phyloP scores from a whole-genome alignment of 164 flowering plant species.

The Chimonanthus salicifolius region DNA sequence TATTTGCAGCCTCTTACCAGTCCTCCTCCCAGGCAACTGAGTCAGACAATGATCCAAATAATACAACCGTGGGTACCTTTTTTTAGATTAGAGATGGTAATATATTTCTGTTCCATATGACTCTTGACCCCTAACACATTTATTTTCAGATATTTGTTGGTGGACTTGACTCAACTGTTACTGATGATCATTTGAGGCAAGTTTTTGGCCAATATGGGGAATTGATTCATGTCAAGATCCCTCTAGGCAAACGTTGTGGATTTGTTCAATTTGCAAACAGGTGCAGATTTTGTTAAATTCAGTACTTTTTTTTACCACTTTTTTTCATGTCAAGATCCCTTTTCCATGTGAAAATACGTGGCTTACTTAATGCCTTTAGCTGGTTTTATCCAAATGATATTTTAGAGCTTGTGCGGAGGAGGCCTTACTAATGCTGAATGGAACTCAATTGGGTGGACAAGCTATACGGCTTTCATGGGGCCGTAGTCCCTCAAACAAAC shows the following conservation, averaged over 20 bases:
- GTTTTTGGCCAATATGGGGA: slow-evolving; percentile 68
- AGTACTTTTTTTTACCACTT: too few species aligned
- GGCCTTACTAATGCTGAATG: slow-evolving; percentile 62
- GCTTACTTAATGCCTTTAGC: not conserved
- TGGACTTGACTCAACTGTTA: slow-evolving; percentile 61
- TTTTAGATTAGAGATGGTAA: slow-evolving; percentile 4
- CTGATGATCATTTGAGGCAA: slow-evolving; percentile 67
- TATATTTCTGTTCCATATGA: not conserved
- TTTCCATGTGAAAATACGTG: not conserved
- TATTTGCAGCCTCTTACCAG: slow-evolving; percentile 68
- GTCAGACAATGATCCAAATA: slow-evolving; percentile 75
- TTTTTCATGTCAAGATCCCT: not conserved
- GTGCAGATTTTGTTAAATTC: slow-evolving; percentile 22
- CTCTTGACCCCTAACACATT: slow-evolving; percentile 10
- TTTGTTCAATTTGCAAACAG: slow-evolving; percentile 87
- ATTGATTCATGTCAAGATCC: slow-evolving; percentile 78
- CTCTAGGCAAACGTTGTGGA: slow-evolving; percentile 83
- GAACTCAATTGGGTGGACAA: slow-evolving; percentile 62
- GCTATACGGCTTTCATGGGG: slow-evolving; percentile 85
- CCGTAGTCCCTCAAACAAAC: slow-evolving; percentile 71
- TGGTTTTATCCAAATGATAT: not conserved
- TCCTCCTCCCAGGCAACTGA: slow-evolving; percentile 43
- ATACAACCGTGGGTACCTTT: slow-evolving; percentile 74
- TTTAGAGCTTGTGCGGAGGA: slow-evolving; percentile 71
- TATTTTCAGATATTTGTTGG: slow-evolving; percentile 82